phyloP scores from a whole-genome alignment of 78 protist species.

The Isochrysis galbana region DNA sequence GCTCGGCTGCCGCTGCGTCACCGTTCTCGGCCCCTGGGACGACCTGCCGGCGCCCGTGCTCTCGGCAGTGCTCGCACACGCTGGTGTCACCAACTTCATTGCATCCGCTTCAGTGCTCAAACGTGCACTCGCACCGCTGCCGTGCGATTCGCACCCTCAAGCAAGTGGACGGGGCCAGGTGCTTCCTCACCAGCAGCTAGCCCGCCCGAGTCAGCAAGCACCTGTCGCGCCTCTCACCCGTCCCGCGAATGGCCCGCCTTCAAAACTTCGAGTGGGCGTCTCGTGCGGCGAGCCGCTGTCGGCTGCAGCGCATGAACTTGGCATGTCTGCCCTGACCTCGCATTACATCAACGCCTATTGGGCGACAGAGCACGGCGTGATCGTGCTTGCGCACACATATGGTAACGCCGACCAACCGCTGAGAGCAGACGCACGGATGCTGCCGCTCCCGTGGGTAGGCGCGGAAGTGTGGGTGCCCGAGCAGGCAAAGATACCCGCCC shows the following conservation, averaged over 20 bases:
- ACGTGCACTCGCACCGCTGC: neutral
- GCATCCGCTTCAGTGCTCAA: neutral
- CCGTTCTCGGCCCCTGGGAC: neutral
- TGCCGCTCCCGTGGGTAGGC: neutral
- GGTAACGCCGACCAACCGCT: neutral
- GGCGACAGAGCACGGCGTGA: conserved; percentile 6
- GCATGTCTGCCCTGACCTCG: neutral
- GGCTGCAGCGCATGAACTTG: neutral
- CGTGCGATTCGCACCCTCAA: neutral
- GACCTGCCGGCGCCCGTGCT: neutral
- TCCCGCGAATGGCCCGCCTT: too few relatives aligned
- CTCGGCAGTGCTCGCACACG: neutral
- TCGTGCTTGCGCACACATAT: neutral
- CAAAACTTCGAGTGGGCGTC: neutral
- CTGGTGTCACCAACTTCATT: neutral
- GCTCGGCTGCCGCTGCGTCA: neutral
- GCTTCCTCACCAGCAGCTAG: too few relatives aligned
- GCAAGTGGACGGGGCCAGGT: too few relatives aligned
- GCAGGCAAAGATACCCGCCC: neutral
- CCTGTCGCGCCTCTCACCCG: too few relatives aligned
- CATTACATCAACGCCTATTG: neutral
- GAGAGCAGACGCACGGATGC: neutral
- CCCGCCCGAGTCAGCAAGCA: too few relatives aligned
- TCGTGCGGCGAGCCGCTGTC: conserved; percentile 17
- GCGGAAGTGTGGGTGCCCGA: neutral